Base-by-base conservation (phyloP, 2,329 filamentous ascomycete genomes). In the Moelleriella libera region DNA sequence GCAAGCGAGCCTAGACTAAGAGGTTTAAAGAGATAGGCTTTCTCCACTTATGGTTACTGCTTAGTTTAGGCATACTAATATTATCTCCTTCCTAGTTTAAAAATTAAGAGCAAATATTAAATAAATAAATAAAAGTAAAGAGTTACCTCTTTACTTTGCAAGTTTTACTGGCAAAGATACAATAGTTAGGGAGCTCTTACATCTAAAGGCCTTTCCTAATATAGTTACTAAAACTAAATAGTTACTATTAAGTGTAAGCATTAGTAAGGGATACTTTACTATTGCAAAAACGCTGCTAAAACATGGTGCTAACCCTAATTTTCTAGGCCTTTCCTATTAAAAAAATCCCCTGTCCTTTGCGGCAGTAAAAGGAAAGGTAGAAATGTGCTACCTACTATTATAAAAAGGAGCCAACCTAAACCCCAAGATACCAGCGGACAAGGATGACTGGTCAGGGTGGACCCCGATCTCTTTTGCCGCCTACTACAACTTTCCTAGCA, bases 111-210 rank as follows among this genome's bases (percentile, higher is more conserved):
- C 34, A 37, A 37, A 37, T 37, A 37, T 37, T 3, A 4, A 37
- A 37, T 3, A 37, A 3, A 37, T 5, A 4, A 5, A 5, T 4
- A 5, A 37, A 1, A 2, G 1, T 2, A 4, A 4, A 12, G 8
- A 12, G 34, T 37, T 4, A 12, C 34, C 3, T 37, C 34, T 37
- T 8, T 5, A 5, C 12, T 8, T 9, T 3, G 34, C 34, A 37
- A 5, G 3, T 37, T 5, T 3, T 5, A 0, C 34, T 2, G 4
- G 34, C 12, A 37, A 1, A 12, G 34, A 37, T 37, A 4, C 34
- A 37, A 37, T 4, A 1, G 34, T 37, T 37, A 12, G 34, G 34
- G 34, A 37, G 12, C 34, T 37, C 12, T 1, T 37, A 4, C 34
- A 12, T 37, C 12, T 37, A 4, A 37, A 37, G 34, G 34, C 34